These are phyloP conservation scores for Thermochaetoides thermophila DNA, from an alignment of 495 filamentous ascomycete genomes.

Conservation along the genomic window DNA sequence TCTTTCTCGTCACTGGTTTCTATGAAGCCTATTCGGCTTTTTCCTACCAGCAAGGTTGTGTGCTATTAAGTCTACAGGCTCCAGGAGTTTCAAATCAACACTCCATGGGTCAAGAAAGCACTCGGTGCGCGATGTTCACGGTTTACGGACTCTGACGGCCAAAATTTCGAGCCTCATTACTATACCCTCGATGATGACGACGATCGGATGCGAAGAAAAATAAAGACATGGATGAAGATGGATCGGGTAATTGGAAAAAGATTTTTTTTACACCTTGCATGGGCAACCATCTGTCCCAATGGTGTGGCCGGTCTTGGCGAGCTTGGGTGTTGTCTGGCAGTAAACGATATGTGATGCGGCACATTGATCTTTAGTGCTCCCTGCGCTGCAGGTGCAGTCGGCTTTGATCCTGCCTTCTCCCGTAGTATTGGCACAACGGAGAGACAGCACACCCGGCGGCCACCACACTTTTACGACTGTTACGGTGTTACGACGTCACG, in stretches of 20 bases:
- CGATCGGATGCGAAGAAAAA: constrained; percentile 10
- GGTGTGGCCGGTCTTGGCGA: constrained; percentile 7
- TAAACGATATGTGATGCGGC: no score
- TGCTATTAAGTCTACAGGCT: neutral
- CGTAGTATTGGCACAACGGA: constrained; percentile 1
- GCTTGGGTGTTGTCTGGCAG: constrained; percentile 1
- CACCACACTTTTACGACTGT: constrained; percentile 18
- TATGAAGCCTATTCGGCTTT: neutral
- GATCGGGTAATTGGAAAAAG: no score
- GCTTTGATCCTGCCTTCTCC: no score
- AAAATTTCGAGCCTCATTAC: constrained; percentile 2
- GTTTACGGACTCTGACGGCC: neutral
- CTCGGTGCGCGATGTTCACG: neutral
- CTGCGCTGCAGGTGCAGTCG: no score
- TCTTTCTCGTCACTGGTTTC: no score
- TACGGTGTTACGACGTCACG: constrained; percentile 27
- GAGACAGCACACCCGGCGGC: neutral
- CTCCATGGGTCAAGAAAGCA: neutral
- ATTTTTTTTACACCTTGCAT: constrained; percentile 17
- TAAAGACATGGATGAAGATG: constrained; percentile 13
- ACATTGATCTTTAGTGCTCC: no score
- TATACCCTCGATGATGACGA: constrained; percentile 14
- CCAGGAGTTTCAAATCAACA: neutral
- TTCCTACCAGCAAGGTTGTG: no score
- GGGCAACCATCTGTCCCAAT: constrained; percentile 21